Conservation (phyloP, 2,329 filamentous ascomycete genomes). For the Apiospora pterosperma region DNA sequence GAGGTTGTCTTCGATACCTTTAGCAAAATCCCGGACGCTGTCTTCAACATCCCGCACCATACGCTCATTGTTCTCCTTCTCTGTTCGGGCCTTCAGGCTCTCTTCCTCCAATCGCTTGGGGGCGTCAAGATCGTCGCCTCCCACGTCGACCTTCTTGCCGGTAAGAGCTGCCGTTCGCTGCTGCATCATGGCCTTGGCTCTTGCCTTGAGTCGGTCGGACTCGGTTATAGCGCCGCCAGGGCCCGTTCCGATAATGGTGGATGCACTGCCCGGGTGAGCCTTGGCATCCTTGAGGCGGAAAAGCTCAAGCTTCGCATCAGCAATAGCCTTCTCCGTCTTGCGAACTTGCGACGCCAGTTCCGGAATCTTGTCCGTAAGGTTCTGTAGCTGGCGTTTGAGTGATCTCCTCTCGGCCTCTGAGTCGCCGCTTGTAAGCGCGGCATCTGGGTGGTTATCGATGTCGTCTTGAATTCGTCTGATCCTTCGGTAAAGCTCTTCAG, state of each 20-base stretch:
- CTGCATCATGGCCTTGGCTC: slow-evolving; percentile 98
- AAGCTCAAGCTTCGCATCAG: slow-evolving; percentile 85
- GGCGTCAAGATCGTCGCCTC: slow-evolving; percentile 71
- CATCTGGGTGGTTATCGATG: slow-evolving; percentile 86
- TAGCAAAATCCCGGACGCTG: slow-evolving; percentile 84
- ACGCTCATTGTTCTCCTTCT: slow-evolving; percentile 90
- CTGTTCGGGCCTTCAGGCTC: slow-evolving; percentile 72
- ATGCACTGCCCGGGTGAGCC: slow-evolving; percentile 76
- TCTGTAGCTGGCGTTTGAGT: slow-evolving; percentile 85
- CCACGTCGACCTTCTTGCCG: slow-evolving; percentile 70
- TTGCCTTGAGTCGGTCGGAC: slow-evolving; percentile 88
- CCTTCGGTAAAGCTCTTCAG: slow-evolving; percentile 89
- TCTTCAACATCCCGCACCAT: slow-evolving; percentile 98
- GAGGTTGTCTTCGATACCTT: slow-evolving; percentile 79
- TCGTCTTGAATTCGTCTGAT: slow-evolving; percentile 91
- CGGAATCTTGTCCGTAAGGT: slow-evolving; percentile 83
- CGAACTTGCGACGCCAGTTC: slow-evolving; percentile 90
- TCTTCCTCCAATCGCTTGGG: slow-evolving; percentile 88
- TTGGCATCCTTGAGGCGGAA: slow-evolving; percentile 94
- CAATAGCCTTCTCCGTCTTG: slow-evolving; percentile 85
- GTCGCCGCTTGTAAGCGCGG: slow-evolving; percentile 65
- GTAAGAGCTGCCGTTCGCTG: slow-evolving; percentile 90
- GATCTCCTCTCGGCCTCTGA: slow-evolving; percentile 84
- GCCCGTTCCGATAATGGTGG: slow-evolving; percentile 84
- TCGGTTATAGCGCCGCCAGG: slow-evolving; percentile 89